Percentiles rank a stretch among this genome's conserved stretches.
Conservation (phyloP, 441 rosid species). For the Syzygium malaccense region DNA sequence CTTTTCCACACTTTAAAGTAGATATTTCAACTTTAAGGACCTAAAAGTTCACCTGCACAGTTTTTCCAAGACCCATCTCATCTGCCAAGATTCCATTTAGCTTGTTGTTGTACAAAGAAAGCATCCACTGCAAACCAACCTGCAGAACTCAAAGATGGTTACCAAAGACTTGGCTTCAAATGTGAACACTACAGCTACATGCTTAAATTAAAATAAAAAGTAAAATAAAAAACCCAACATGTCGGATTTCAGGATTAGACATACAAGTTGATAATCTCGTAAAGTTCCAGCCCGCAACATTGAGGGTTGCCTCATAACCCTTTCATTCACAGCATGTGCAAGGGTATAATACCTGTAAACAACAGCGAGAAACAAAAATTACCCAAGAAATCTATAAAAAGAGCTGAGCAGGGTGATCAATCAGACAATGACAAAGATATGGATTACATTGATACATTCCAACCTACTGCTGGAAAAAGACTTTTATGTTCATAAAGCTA, state of each 20-base stretch:
- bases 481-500: background rate
- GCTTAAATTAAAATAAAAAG: background rate
- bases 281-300: slow-evolving; percentile 95
- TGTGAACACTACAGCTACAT: background rate
- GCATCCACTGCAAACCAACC: slow-evolving; percentile 99
- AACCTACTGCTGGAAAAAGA: background rate
- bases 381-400: background rate
- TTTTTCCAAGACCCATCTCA: slow-evolving; percentile 99
- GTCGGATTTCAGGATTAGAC: slow-evolving; percentile 20
- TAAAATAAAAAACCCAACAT: background rate
- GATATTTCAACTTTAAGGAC: background rate
- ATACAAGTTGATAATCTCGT: slow-evolving; percentile 99
- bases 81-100: slow-evolving; percentile 99
- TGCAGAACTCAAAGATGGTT: slow-evolving; percentile 16
- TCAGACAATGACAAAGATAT: background rate
- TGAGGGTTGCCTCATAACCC: slow-evolving; percentile 89
- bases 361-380: slow-evolving; percentile 3
- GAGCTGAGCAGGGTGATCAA: background rate
- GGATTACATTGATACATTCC: background rate
- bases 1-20: background rate
- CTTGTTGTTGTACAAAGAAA: slow-evolving; percentile 97
- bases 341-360: slow-evolving; percentile 81
- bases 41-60: slow-evolving; percentile 77
- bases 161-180: slow-evolving; percentile 8
- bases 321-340: slow-evolving; percentile 99